Percentiles rank a stretch among this genome's conserved stretches.
Conservation (phyloP, 257 asterid genomes). For the Solanum tarijense region DNA sequence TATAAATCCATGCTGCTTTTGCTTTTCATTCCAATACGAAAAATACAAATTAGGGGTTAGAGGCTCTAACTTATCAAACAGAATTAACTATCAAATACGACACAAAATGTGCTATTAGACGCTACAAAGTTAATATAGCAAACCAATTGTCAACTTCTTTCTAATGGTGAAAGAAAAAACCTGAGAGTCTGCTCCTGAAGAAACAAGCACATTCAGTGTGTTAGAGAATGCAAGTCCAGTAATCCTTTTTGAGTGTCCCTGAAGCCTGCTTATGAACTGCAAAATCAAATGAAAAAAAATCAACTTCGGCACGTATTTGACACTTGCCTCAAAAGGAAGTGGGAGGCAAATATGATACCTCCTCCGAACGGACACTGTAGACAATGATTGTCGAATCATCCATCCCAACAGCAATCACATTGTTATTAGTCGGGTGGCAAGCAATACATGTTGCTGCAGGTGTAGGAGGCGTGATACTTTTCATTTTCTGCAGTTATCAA, state of each 20-base stretch:
- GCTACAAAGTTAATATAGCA: neutral
- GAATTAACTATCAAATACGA: neutral
- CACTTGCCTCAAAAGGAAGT: neutral
- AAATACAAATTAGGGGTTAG: neutral
- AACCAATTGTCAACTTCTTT: neutral
- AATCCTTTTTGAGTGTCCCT: constrained; percentile 50
- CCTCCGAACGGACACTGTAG: constrained; percentile 43
- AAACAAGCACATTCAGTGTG: constrained; percentile 31
- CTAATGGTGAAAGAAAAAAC: constrained; percentile 13
- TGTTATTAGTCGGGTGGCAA: constrained; percentile 69
- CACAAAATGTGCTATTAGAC: neutral
- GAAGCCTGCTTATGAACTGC: constrained; percentile 45
- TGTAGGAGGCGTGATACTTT: constrained; percentile 32
- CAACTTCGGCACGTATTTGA: neutral
- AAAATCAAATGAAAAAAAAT: neutral
- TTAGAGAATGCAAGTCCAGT: constrained; percentile 57
- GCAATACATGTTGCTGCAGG: constrained; percentile 56
- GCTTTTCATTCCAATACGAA: neutral
- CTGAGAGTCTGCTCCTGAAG: constrained; percentile 59
- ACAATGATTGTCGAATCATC: constrained; percentile 58
- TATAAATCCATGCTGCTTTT: neutral
- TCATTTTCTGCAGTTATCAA: constrained; percentile 38
- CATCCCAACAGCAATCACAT: constrained; percentile 55
- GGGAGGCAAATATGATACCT: constrained; percentile 20
- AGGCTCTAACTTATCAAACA: neutral